Conservation (phyloP, 176 grass and related monocot genomes). For the Eremochloa ophiuroides region DNA sequence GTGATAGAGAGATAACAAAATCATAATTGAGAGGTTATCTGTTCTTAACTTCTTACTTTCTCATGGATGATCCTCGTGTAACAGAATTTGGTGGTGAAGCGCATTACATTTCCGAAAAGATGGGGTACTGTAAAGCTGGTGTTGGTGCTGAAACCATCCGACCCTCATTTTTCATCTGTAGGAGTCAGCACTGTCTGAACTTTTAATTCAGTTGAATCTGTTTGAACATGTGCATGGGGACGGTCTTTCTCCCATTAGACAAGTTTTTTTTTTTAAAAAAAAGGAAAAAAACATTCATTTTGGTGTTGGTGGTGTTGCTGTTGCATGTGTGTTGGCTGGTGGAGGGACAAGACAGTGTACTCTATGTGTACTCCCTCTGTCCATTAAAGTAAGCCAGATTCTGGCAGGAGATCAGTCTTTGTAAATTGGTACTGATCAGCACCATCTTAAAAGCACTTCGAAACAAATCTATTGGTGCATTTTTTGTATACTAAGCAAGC, state of each 20-base stretch:
- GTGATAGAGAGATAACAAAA: not conserved
- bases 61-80: not conserved
- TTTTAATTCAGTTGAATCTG: not conserved
- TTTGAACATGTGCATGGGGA: not conserved
- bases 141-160: not conserved
- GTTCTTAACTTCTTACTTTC: not conserved
- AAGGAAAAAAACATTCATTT: not conserved
- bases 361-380: not conserved
- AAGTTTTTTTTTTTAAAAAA: not conserved
- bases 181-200: not conserved
- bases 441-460: not conserved
- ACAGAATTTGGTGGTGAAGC: not conserved
- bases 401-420: not conserved
- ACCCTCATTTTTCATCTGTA: not conserved
- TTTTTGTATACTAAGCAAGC: not conserved
- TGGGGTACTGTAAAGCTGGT: not conserved
- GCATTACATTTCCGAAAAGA: not conserved
- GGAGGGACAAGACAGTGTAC: not conserved
- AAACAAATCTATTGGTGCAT: not conserved
- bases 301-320: not conserved
- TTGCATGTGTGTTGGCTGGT: not conserved
- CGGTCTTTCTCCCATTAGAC: not conserved
- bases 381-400: not conserved
- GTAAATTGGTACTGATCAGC: not conserved
- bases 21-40: not conserved